Percentiles rank a stretch among this genome's conserved stretches.
These are phyloP conservation scores for Daedaleopsis sinensis DNA, from an alignment of 768 basidiomycete species.

Conservation along the genomic window DNA sequence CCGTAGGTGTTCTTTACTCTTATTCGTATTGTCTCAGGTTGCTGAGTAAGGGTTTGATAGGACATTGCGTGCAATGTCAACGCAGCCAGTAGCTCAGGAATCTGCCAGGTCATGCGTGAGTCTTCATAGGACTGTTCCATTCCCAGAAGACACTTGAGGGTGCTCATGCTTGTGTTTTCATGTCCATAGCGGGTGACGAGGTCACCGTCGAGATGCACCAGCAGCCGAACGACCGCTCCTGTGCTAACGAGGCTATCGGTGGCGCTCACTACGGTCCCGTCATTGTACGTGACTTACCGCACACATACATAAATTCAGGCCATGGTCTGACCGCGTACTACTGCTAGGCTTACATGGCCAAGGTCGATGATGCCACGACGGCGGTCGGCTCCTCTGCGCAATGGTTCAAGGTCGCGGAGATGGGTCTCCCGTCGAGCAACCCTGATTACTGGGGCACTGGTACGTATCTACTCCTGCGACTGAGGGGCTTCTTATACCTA, in stretches of 20 bases:
- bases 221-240: slow-evolving; percentile 49
- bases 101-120: slow-evolving; percentile 47
- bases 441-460: slow-evolving; percentile 49
- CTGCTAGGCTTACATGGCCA: slow-evolving; percentile 50
- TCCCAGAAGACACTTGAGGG: neutral
- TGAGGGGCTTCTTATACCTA: neutral
- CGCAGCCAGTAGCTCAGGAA: slow-evolving; percentile 35
- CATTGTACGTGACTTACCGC: slow-evolving; percentile 27
- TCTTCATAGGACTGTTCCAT: neutral
- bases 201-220: slow-evolving; percentile 60
- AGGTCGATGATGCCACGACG: slow-evolving; percentile 46
- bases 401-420: slow-evolving; percentile 58
- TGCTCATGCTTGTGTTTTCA: no score
- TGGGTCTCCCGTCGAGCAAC: slow-evolving; percentile 50
- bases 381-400: slow-evolving; percentile 44
- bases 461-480: neutral
- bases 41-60: slow-evolving; percentile 23
- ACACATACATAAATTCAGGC: no score
- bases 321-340: neutral
- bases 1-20: slow-evolving; percentile 29
- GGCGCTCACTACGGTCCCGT: slow-evolving; percentile 55
- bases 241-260: slow-evolving; percentile 51
- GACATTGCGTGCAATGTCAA: slow-evolving; percentile 53
- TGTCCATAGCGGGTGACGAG: slow-evolving; percentile 46
- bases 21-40: neutral